phyloP scores from a whole-genome alignment of 148 eudicot species.

The Chenopodium quinoa region DNA sequence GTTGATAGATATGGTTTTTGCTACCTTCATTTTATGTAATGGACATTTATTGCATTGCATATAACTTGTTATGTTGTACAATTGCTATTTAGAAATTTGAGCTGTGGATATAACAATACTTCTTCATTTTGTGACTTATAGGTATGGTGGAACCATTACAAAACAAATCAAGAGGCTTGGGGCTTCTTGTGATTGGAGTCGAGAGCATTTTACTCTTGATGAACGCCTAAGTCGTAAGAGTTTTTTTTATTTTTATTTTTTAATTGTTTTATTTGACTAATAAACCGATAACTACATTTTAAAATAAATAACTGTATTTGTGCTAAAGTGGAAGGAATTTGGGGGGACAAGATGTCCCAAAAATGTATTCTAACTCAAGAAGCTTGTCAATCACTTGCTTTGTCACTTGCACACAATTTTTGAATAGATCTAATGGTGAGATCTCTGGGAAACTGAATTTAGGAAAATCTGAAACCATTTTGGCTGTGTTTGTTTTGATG shows the following conservation, averaged over 20 bases:
- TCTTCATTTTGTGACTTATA: slow-evolving; percentile 27
- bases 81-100: neutral
- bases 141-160: slow-evolving; percentile 97
- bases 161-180: slow-evolving; percentile 98
- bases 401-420: neutral
- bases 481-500: too few relatives aligned
- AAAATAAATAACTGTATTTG: neutral
- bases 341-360: neutral
- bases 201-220: slow-evolving; percentile 96
- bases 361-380: neutral
- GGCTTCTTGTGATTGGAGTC: slow-evolving; percentile 98
- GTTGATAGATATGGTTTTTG: neutral
- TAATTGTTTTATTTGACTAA: slow-evolving; percentile 2
- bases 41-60: neutral
- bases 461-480: too few relatives aligned
- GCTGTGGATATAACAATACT: neutral
- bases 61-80: neutral
- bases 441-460: too few relatives aligned
- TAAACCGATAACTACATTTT: neutral
- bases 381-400: neutral
- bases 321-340: neutral
- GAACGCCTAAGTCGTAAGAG: slow-evolving; percentile 98
- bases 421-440: too few relatives aligned
- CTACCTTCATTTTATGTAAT: neutral
- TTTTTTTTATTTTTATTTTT: slow-evolving; percentile 29